A percentile compares a stretch with the other conserved stretches of the same genome.
Conservation (phyloP, 805 yeast species). For the Hanseniaspora opuntiae region DNA sequence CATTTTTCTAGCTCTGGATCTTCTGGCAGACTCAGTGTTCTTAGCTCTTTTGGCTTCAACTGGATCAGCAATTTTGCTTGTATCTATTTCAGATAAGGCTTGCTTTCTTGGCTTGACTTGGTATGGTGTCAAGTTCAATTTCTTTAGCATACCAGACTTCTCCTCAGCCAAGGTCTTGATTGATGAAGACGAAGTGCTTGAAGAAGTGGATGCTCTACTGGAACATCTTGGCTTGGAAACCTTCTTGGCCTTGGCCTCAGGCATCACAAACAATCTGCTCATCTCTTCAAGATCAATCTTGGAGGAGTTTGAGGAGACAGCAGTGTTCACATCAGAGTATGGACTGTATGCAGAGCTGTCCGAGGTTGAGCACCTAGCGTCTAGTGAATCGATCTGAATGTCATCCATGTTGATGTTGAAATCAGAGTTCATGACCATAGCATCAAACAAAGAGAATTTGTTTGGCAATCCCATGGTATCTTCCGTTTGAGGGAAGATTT, state of each 20-base stretch:
- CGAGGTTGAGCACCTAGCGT: not conserved
- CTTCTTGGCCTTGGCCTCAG: not conserved
- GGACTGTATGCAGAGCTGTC: not conserved
- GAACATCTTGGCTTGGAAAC: conserved; percentile 4
- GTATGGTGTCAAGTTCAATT: conserved; percentile 62
- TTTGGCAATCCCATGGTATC: not conserved
- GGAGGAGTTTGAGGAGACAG: not conserved
- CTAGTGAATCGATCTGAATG: not conserved
- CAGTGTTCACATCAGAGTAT: not conserved
- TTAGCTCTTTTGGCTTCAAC: conserved; percentile 77
- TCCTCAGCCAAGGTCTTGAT: conserved; percentile 20
- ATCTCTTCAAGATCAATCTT: conserved; percentile 17
- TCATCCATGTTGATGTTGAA: not conserved
- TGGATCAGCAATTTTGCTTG: conserved; percentile 43
- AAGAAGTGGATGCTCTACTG: conserved; percentile 11
- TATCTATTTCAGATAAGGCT: conserved; percentile 60
- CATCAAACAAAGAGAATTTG: not conserved
- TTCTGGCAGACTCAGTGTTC: conserved; percentile 90
- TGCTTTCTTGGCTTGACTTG: conserved; percentile 60
- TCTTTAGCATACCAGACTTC: conserved; percentile 33
- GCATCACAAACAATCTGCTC: conserved; percentile 7
- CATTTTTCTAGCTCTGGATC: conserved; percentile 87
- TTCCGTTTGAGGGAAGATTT: not conserved
- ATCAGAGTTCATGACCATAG: not conserved
- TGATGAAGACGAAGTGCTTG: conserved; percentile 6